These are phyloP conservation scores for Sindora glabra DNA, from an alignment of 306 rosid genomes.

Conservation along the genomic window DNA sequence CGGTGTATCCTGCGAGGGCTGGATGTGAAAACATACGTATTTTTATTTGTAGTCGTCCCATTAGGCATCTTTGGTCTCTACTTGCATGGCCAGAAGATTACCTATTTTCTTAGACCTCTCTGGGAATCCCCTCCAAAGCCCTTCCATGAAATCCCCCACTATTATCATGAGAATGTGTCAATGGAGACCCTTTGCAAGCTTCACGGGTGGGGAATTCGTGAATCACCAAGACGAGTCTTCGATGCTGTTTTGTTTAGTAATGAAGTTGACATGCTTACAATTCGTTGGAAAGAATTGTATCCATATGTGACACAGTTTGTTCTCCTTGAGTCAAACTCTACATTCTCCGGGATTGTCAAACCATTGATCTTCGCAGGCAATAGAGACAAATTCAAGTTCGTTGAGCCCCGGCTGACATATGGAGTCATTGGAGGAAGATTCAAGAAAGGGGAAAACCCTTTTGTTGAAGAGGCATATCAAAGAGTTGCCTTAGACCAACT, in stretches of 20 bases:
- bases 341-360: conserved; percentile 62
- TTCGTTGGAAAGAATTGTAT: conserved; percentile 79
- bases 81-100: conserved; percentile 59
- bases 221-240: conserved; percentile 70
- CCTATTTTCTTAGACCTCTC: conserved; percentile 75
- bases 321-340: conserved; percentile 83
- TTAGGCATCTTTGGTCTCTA: conserved; percentile 12
- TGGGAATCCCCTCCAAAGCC: conserved; percentile 89
- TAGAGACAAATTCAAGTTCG: conserved; percentile 50
- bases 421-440: conserved; percentile 70
- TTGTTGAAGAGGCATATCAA: conserved; percentile 84
- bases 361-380: conserved; percentile 51
- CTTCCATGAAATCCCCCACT: conserved; percentile 69
- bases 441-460: conserved; percentile 70
- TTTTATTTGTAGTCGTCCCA: conserved; percentile 27
- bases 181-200: conserved; percentile 79
- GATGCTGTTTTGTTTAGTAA: conserved; percentile 85
- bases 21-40: conserved; percentile 51
- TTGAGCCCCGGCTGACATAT: conserved; percentile 61
- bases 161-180: conserved; percentile 63
- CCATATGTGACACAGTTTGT: conserved; percentile 71
- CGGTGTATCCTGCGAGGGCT: conserved; percentile 53
- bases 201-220: conserved; percentile 83
- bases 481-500: conserved; percentile 78
- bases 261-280: conserved; percentile 72